phyloP scores from a whole-genome alignment of 257 asterid genomes.

The Salvia miltiorrhiza region DNA sequence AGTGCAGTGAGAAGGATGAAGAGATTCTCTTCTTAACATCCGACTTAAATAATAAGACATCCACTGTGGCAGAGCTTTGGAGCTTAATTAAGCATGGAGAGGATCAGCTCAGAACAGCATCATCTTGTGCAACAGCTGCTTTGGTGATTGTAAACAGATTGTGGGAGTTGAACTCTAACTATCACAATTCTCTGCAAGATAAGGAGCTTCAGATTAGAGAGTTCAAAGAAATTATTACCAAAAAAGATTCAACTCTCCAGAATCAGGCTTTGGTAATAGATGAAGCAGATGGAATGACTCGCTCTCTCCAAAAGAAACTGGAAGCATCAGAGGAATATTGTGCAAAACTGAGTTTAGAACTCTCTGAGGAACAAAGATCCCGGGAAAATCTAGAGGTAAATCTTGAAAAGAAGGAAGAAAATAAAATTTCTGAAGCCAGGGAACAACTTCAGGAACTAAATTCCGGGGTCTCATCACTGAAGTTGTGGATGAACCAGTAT shows the following conservation, averaged over 20 bases:
- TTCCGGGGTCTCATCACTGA: conserved; percentile 57
- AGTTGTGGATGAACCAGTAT: conserved; percentile 44
- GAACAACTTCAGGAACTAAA: conserved; percentile 59
- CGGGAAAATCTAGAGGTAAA: conserved; percentile 35
- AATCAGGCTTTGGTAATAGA: conserved; percentile 41
- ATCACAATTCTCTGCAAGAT: conserved; percentile 36
- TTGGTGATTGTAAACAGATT: conserved; percentile 69
- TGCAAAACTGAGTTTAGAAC: conserved; percentile 37
- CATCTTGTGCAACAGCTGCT: conserved; percentile 81
- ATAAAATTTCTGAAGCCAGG: conserved; percentile 44
- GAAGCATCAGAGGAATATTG: conserved; percentile 43
- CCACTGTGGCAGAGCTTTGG: conserved; percentile 50
- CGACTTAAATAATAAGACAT: conserved; percentile 41
- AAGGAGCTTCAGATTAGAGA: conserved; percentile 44
- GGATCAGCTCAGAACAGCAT: conserved; percentile 50
- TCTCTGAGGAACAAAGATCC: conserved; percentile 43
- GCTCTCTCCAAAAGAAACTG: conserved; percentile 46
- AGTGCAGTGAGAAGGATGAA: conserved; percentile 64
- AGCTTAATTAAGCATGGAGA: conserved; percentile 44
- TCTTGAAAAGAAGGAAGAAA: conserved; percentile 52
- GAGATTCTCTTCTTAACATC: conserved; percentile 52
- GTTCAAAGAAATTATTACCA: conserved; percentile 34
- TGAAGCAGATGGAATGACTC: conserved; percentile 44
- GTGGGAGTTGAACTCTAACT: conserved; percentile 52
- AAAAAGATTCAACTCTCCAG: conserved; percentile 37